A percentile compares a stretch with the other conserved stretches of the same genome.
These are phyloP conservation scores for Gorgonomyces haynaldii DNA, from an alignment of 192 early-diverging fungal genomes.

Conservation along the genomic window DNA sequence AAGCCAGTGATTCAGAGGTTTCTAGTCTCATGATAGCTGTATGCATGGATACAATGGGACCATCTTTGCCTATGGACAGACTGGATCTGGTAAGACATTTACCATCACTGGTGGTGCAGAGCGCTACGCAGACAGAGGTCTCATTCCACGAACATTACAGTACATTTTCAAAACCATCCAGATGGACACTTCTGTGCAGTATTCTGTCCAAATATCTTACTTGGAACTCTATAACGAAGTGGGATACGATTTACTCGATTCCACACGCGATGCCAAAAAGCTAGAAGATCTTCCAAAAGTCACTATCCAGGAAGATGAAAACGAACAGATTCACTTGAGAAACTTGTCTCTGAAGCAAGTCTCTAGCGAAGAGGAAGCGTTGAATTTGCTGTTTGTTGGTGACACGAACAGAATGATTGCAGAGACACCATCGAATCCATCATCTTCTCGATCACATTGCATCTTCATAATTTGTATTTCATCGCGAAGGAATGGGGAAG, in stretches of 20 bases:
- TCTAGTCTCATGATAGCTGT: conserved; percentile 14
- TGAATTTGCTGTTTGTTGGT: conserved; percentile 51
- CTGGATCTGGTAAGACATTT: conserved; percentile 57
- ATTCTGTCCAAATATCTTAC: conserved; percentile 40
- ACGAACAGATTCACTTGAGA: conserved; percentile 37
- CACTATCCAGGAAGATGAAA: conserved; percentile 32
- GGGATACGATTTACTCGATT: conserved; percentile 49
- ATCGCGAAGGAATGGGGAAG: conserved; percentile 25
- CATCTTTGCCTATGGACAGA: conserved; percentile 54
- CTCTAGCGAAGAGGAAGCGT: conserved; percentile 40
- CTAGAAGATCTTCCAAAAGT: conserved; percentile 53
- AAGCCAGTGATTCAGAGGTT: conserved; percentile 46
- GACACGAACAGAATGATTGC: conserved; percentile 57
- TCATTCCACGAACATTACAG: conserved; percentile 50
- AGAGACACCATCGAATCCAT: conserved; percentile 52
- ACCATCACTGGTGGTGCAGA: conserved; percentile 56
- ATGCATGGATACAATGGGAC: conserved; percentile 56
- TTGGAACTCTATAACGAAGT: conserved; percentile 55
- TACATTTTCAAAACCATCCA: conserved; percentile 41
- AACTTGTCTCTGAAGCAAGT: conserved; percentile 37
- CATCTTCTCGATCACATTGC: conserved; percentile 52
- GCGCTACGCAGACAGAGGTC: conserved; percentile 43
- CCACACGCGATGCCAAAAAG: conserved; percentile 41
- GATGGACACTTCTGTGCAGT: conserved; percentile 13
- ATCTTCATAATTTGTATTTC: conserved; percentile 42